Base-by-base conservation (phyloP, 2,329 filamentous ascomycete genomes). In the Colletotrichum sp. region DNA sequence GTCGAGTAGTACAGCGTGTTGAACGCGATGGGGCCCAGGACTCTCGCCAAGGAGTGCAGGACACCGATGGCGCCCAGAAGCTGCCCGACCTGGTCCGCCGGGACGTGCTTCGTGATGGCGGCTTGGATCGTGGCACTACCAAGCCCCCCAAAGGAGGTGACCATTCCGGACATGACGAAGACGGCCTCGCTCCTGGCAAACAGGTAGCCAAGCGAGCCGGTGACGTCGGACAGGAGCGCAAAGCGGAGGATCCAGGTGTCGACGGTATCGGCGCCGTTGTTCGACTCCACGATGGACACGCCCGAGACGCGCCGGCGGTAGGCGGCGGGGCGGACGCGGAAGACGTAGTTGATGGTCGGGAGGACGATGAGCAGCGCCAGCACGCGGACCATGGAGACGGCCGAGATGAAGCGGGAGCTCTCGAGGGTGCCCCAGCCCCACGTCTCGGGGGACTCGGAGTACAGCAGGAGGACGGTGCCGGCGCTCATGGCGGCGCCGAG, bases 41-140 rank as follows among this genome's bases (percentile, higher is more conserved):
- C 91, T 75, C 95, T 88, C 5, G 94, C 91, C 43, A 98, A 84
- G 1, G 95, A 94, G 83, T 98, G 96, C 72, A 98, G 84, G 75
- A 98, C 86, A 0, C 96, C 97, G 18, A 93, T 93, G 2, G 95
- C 96, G 27, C 97, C 97, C 0, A 99, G 89, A n/a, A 98, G 86
- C 81, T 97, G 92, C 0, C 97, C 97, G 0, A 97, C 93, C 61
- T 90, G 90, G 76, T 97, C 94, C 1, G 92, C 88, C 0, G 96
- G 95, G 0, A 98, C 93, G 82, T 98, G 97, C 81, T 98, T 98
- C 24, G 95, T 98, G 65, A 98, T 86, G 1, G 93, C 90, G 2
- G 94, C 93, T 80, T 98, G 95, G 64, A 98, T 87, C 0, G 94
- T 97, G 2, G 97, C 96, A 43, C 93, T 93, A 1, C 93, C 96